phyloP scores from a whole-genome alignment of 768 basidiomycete species.

The Suillus decipiens region DNA sequence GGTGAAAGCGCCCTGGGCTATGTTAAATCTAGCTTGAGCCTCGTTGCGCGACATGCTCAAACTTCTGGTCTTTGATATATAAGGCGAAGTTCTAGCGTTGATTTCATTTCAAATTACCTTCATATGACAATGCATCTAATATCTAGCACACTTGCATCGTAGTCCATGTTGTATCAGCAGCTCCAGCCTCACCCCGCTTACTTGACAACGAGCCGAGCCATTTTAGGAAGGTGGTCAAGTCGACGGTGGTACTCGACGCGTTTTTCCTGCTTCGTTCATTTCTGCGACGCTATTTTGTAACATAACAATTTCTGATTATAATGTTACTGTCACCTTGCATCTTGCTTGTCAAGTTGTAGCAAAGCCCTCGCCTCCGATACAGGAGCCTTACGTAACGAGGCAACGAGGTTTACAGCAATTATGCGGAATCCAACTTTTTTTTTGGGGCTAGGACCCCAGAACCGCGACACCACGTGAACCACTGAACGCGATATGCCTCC shows the following conservation, averaged over 20 bases:
- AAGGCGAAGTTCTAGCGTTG: too few relatives aligned
- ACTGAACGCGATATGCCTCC: too few relatives aligned
- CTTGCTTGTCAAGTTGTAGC: too few relatives aligned
- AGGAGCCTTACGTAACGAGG: conserved; percentile 4
- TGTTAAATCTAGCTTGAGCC: background rate
- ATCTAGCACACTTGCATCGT: background rate
- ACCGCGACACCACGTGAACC: too few relatives aligned
- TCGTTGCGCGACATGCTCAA: background rate
- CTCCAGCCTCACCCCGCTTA: background rate
- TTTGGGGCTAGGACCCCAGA: too few relatives aligned
- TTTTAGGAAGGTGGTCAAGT: background rate
- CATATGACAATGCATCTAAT: background rate
- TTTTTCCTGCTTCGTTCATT: background rate
- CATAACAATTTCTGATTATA: background rate
- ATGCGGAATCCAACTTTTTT: too few relatives aligned
- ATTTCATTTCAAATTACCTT: too few relatives aligned
- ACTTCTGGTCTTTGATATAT: conserved; percentile 1
- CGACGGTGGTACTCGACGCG: background rate
- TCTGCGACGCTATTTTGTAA: background rate
- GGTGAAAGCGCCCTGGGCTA: conserved; percentile 38
- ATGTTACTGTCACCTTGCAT: background rate
- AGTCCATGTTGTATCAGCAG: background rate
- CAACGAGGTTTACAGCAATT: background rate
- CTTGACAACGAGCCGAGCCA: background rate
- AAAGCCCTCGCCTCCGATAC: background rate